Base-by-base conservation (phyloP, 306 rosid genomes). In the Hylodesmum podocarpum region DNA sequence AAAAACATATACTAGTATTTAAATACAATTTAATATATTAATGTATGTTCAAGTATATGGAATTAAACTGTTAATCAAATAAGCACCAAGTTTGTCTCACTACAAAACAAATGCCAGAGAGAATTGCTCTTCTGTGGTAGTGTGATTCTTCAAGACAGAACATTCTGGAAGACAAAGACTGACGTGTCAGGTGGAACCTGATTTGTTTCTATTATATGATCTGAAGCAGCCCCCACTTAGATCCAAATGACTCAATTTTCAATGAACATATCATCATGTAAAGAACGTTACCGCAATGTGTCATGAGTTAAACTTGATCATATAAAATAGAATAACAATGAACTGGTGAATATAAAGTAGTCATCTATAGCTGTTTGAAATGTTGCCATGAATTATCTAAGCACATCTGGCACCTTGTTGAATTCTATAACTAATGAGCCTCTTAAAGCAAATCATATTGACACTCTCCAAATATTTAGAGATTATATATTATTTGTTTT, bases 161-260 rank as follows among this genome's bases (percentile, higher is more conserved):
- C 58, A 21, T 66, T 82, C 57, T 53, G 80, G 79, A 76, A 84
- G 29, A 66, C 78, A 73, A 55, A 72, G 37, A 70, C 50, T 25
- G 53, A n/a, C 74, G 73, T 66, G 84, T 71, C 73, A 73, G 75
- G 72, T 76, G 78, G 80, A 54, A 64, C 71, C 50, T 58, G 40
- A 43, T 53, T 50, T 72, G 70, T 70, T 44, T 68, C 49, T 51
- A 63, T 64, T n/a, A 72, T n/a, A 72, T 79, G 39, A 51, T 53
- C 50, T 58, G 62, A 15, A 9, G 11, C 36, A 77, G 47, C 37
- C 76, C 46, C 72, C 72, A 59, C 76, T 11, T 66, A 27, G 37
- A 3, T 47, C 69, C 78, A 77, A 62, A 47, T 28, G 36, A 70
- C 81, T 39, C 71, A 66, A 39, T 58, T 65, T 59, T 72, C 66